Percentiles rank a stretch among this genome's conserved stretches.
Conservation (phyloP, 768 basidiomycete species). For the Kondoa subrosea region DNA sequence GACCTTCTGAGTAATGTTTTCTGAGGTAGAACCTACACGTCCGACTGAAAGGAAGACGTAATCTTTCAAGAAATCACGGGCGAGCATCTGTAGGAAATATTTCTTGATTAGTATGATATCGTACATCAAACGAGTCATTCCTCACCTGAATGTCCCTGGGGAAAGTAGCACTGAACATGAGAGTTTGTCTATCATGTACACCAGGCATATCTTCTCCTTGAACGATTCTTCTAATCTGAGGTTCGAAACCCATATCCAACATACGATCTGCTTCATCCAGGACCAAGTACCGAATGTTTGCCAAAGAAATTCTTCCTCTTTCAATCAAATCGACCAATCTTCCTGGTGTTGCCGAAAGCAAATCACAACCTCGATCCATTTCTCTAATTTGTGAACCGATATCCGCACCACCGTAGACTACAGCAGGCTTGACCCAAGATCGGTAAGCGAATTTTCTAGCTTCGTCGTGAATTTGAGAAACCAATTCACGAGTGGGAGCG, state of each 20-base stretch:
- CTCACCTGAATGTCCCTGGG: slow-evolving; percentile 76
- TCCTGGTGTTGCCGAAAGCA: slow-evolving; percentile 89
- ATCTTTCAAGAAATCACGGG: slow-evolving; percentile 90
- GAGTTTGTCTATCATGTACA: slow-evolving; percentile 73
- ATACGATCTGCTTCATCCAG: slow-evolving; percentile 99
- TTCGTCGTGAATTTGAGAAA: slow-evolving; percentile 98
- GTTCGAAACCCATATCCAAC: slow-evolving; percentile 99
- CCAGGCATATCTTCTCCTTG: slow-evolving; percentile 99
- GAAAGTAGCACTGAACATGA: slow-evolving; percentile 99
- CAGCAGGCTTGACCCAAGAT: slow-evolving; percentile 96
- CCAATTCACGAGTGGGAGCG: slow-evolving; percentile 94
- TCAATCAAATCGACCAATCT: slow-evolving; percentile 97
- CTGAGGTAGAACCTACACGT: slow-evolving; percentile 92
- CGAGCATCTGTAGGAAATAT: slow-evolving; percentile 49
- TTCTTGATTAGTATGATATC: too few relatives aligned
- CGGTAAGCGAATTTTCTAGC: slow-evolving; percentile 98
- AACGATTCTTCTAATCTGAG: slow-evolving; percentile 93
- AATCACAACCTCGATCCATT: slow-evolving; percentile 91
- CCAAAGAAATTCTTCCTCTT: slow-evolving; percentile 85
- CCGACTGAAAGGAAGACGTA: slow-evolving; percentile 98
- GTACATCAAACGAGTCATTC: slow-evolving; percentile 8
- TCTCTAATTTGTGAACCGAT: slow-evolving; percentile 84
- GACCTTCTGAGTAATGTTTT: slow-evolving; percentile 81
- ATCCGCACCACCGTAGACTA: slow-evolving; percentile 97
- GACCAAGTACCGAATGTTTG: slow-evolving; percentile 93